Conservation (phyloP, 2,329 filamentous ascomycete genomes). For the Botryotinia narcissicola region DNA sequence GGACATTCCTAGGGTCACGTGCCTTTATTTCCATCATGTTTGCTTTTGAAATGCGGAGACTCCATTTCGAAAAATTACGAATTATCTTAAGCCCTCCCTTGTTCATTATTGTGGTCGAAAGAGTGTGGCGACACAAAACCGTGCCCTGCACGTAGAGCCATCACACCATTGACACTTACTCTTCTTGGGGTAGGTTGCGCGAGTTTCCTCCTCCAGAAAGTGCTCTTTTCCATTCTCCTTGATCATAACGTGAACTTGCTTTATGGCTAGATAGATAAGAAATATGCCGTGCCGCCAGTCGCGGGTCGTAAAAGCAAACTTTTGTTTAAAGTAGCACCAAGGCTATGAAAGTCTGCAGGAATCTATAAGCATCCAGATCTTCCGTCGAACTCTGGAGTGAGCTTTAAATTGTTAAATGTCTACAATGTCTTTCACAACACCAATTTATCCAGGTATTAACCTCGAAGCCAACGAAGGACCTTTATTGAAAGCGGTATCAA, state of each 20-base stretch:
- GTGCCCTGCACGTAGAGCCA: background rate
- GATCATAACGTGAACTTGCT: background rate
- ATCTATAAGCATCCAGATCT: conserved; percentile 5
- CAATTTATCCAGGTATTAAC: conserved; percentile 6
- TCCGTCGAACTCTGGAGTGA: background rate
- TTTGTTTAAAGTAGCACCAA: background rate
- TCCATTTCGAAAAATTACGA: background rate
- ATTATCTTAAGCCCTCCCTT: background rate
- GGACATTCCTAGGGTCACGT: background rate
- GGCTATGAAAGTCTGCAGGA: background rate
- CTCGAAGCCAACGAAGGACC: conserved; percentile 7
- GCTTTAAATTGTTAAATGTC: background rate
- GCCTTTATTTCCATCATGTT: background rate
- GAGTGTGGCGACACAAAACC: background rate
- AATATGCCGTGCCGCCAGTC: background rate
- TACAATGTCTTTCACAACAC: conserved; percentile 2
- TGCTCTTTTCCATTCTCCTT: background rate
- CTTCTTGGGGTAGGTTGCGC: background rate
- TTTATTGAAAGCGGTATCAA: background rate
- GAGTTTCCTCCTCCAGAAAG: background rate
- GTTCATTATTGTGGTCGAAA: background rate
- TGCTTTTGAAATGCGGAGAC: conserved; percentile 8
- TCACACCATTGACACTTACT: background rate
- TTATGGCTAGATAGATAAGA: background rate
- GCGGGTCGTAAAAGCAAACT: conserved; percentile 1